Evolutionary conservation across 441 rosid species (phyloP).

Genomic region (Adansonia rubrostipa): DNA sequence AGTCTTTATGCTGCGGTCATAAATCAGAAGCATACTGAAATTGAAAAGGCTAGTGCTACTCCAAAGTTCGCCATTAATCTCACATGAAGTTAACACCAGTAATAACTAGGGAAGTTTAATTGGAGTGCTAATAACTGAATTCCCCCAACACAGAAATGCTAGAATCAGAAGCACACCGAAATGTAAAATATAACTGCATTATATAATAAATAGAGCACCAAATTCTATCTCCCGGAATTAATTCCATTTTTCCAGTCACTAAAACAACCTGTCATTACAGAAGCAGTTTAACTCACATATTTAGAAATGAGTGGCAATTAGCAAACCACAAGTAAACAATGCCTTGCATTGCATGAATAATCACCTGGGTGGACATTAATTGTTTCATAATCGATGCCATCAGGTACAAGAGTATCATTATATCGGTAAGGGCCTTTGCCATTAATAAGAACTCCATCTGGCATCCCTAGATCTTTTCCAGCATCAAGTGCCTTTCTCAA

Average conservation of each 20-base stretch:
- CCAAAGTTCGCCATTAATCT: neutral
- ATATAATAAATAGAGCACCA: too few relatives aligned
- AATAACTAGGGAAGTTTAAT: neutral
- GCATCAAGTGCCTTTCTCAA: conserved; percentile 81
- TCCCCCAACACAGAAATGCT: neutral
- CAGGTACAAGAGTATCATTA: conserved; percentile 78
- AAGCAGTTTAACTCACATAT: neutral
- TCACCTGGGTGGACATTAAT: conserved; percentile 88
- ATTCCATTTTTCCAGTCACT: neutral
- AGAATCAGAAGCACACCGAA: too few relatives aligned
- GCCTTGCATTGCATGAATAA: conserved; percentile 16
- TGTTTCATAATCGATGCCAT: conserved; percentile 72
- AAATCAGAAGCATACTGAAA: neutral
- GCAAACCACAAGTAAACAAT: neutral
- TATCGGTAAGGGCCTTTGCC: conserved; percentile 96
- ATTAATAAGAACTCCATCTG: conserved; percentile 91
- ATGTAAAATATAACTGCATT: too few relatives aligned
- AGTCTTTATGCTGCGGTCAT: neutral
- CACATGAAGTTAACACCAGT: neutral
- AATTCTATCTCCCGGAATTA: neutral
- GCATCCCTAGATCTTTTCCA: conserved; percentile 90
- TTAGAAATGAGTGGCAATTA: neutral
- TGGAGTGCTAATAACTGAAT: neutral
- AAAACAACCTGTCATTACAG: neutral
- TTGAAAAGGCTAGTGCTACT: neutral